Evolutionary conservation across 1,139 yeast genomes (phyloP).

Genomic region (Eremothecium cymbalariae): DNA sequence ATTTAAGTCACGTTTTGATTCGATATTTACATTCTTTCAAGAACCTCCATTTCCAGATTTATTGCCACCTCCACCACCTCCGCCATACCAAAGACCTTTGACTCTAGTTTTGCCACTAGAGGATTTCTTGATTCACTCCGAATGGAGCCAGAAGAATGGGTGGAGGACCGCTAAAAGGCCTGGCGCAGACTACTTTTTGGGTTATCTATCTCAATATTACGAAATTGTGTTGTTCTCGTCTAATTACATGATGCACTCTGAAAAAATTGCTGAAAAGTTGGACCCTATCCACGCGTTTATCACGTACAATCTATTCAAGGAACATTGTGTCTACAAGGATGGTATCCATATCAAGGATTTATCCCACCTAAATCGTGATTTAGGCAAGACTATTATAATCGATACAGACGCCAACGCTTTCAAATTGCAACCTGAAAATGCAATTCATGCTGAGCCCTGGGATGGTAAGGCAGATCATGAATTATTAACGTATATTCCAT

Average conservation of each 20-base stretch:
- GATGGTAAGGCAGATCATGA: conserved; percentile 76
- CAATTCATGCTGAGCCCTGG: conserved; percentile 80
- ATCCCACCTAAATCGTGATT: conserved; percentile 81
- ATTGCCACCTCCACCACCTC: conserved; percentile 86
- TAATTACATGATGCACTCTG: conserved; percentile 79
- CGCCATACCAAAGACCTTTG: conserved; percentile 86
- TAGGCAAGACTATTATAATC: conserved; percentile 67
- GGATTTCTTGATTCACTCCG: conserved; percentile 82
- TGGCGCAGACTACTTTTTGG: conserved; percentile 92
- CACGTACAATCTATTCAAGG: conserved; percentile 81
- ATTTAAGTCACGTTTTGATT: conserved; percentile 59
- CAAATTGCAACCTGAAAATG: conserved; percentile 85
- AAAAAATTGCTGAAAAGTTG: conserved; percentile 72
- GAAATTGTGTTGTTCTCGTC: conserved; percentile 88
- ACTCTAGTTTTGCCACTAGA: conserved; percentile 86
- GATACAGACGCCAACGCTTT: conserved; percentile 72
- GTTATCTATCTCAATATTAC: conserved; percentile 88
- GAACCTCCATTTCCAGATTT: conserved; percentile 92
- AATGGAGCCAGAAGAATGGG: conserved; percentile 87
- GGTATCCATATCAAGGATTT: conserved; percentile 82
- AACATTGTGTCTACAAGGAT: conserved; percentile 77
- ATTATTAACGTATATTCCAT: conserved; percentile 74
- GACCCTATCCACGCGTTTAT: conserved; percentile 90
- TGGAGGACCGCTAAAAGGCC: conserved; percentile 99
- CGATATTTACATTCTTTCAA: conserved; percentile 74